Base-by-base conservation (phyloP, 305 asterid species). In the Ilex paraguariensis region DNA sequence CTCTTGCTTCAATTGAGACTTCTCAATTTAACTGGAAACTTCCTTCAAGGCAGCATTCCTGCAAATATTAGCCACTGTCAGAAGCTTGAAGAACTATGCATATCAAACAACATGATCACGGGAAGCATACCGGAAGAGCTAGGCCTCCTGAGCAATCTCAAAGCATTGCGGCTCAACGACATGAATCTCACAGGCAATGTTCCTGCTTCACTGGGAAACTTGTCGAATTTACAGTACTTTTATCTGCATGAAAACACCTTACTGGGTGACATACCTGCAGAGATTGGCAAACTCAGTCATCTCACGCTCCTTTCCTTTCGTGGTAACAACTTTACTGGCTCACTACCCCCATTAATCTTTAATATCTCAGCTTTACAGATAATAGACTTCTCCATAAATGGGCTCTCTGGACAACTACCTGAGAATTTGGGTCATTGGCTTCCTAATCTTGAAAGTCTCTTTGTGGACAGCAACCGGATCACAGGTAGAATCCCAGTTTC, bases 401-500 rank as follows among this genome's bases (percentile, higher is more conserved):
- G 55, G 54, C 56, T 79, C 11, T 66, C 76, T 10, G 77, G 79
- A 17, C 21, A 55, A 40, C 65, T 79, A 12, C 75, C 75, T 6
- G 46, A 71, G 45, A 15, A 48, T 63, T 44, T 65, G 57, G 75
- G 75, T 5, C 46, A 42, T 10, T 8, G 16, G 17, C 62, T 72
- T 56, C 73, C 81, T 3, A 59, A 56, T n/a, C 78, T 75, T 21
- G 56, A 69, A 44, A 21, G 33, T 16, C 68, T 78, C 40, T 75
- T 60, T 63, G 52, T 78, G 70, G 78, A 78, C 49, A 72, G 74
- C 65, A 78, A 75, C 63, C 70, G 79, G 56, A 79, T 79, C 16
- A 56, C 64, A 17, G 81, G 79, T 54, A 58, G 52, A 49, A 75
- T 79, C 31, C 84, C 76, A 5, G 59, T 3, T 46, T 78, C 58